A percentile compares a stretch with the other conserved stretches of the same genome.
Evolutionary conservation across 2,329 filamentous ascomycete genomes (phyloP).

Genomic region (Hortaea sp.): DNA sequence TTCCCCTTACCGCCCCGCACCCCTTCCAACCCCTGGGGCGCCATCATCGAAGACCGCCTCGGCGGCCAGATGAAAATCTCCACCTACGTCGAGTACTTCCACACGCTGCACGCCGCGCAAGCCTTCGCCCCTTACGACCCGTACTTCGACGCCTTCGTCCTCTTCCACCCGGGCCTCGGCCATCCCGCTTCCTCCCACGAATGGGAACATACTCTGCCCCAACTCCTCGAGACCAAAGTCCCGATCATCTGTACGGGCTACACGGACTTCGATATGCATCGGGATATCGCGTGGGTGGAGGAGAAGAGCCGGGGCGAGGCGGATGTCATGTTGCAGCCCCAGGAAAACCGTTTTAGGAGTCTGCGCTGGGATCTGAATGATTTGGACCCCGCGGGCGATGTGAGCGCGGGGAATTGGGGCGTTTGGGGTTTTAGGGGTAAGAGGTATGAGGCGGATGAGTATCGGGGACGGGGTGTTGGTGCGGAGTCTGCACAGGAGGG

Average conservation of each 20-base stretch:
- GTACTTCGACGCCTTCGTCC: conserved; percentile 94
- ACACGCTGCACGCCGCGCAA: conserved; percentile 84
- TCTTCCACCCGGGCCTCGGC: conserved; percentile 93
- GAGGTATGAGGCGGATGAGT: conserved; percentile 60
- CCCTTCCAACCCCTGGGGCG: conserved; percentile 78
- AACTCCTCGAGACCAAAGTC: conserved; percentile 88
- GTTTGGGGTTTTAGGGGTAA: conserved; percentile 96
- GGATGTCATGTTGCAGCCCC: conserved; percentile 81
- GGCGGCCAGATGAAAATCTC: conserved; percentile 89
- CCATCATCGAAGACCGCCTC: conserved; percentile 85
- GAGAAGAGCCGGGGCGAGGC: conserved; percentile 82
- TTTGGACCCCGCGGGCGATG: conserved; percentile 72
- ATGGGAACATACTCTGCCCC: conserved; percentile 83
- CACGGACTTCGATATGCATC: conserved; percentile 86
- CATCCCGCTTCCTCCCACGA: conserved; percentile 90
- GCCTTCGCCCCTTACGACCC: conserved; percentile 92
- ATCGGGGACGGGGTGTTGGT: conserved; percentile 9
- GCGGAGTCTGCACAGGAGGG: too few species aligned
- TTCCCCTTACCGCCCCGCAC: conserved; percentile 84
- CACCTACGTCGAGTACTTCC: conserved; percentile 96
- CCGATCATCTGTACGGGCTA: conserved; percentile 93
- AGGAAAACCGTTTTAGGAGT: conserved; percentile 89
- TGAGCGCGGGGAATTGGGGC: conserved; percentile 95
- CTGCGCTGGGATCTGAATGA: conserved; percentile 96
- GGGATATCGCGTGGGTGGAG: conserved; percentile 83